These are phyloP conservation scores for Chlorociboria aeruginascens DNA, from an alignment of 495 filamentous ascomycete species.

Conservation along the genomic window DNA sequence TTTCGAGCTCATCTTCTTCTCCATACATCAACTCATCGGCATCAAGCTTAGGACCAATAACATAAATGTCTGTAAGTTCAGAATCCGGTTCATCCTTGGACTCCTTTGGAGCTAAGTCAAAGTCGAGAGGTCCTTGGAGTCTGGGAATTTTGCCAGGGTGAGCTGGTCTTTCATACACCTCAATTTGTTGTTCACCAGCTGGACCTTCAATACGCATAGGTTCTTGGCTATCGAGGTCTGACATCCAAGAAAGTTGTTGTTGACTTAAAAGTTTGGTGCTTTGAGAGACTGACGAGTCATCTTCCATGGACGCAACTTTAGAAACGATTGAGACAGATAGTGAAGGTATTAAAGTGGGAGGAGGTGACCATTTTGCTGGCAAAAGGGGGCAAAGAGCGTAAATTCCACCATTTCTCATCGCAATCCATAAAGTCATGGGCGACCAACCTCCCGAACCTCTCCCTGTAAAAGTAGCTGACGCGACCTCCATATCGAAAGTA, in stretches of 20 bases:
- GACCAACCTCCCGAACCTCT: constrained; percentile 74
- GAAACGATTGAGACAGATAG: constrained; percentile 62
- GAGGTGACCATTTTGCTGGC: constrained; percentile 71
- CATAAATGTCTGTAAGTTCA: constrained; percentile 39
- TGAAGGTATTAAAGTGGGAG: constrained; percentile 60
- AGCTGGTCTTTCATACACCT: constrained; percentile 57
- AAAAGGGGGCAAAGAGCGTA: constrained; percentile 85
- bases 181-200: constrained; percentile 28
- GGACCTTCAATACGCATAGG: constrained; percentile 36
- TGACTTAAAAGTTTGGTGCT: constrained; percentile 47
- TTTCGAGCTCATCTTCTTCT: constrained; percentile 42
- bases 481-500: constrained; percentile 74
- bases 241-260: constrained; percentile 72
- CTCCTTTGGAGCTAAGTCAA: constrained; percentile 51
- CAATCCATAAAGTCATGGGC: constrained; percentile 84
- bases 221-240: constrained; percentile 69
- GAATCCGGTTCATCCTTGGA: constrained; percentile 59
- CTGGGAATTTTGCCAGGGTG: constrained; percentile 63
- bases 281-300: constrained; percentile 39
- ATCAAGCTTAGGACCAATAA: constrained; percentile 42
- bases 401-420: constrained; percentile 77
- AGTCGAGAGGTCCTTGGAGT: constrained; percentile 75
- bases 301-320: constrained; percentile 47
- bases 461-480: constrained; percentile 70
- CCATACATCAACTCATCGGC: constrained; percentile 47